These are phyloP conservation scores for Suillus plorans DNA, from an alignment of 768 basidiomycete species.

Conservation along the genomic window DNA sequence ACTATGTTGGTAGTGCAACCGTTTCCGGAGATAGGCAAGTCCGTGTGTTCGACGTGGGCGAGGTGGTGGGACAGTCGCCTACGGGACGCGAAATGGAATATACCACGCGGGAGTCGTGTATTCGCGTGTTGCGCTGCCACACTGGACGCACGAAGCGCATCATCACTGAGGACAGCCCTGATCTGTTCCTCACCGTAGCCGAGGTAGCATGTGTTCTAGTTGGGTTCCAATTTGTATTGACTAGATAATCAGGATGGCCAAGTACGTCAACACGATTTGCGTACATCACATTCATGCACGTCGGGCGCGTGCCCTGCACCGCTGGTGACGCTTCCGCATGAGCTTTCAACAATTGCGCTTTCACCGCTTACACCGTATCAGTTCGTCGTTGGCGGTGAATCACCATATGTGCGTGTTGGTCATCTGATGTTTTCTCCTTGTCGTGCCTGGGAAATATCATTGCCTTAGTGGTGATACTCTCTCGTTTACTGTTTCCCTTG, in stretches of 20 bases:
- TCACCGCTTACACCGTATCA: conserved; percentile 82
- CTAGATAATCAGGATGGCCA: conserved; percentile 65
- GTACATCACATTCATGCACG: conserved; percentile 65
- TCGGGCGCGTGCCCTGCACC: conserved; percentile 63
- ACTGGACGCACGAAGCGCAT: conserved; percentile 72
- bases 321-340: conserved; percentile 60
- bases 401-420: conserved; percentile 59
- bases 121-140: conserved; percentile 69
- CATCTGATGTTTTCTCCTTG: neutral
- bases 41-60: conserved; percentile 71
- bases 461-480: neutral
- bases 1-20: conserved; percentile 48
- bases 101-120: conserved; percentile 45
- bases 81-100: conserved; percentile 48
- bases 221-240: conserved; percentile 20
- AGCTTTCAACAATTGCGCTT: conserved; percentile 71
- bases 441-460: neutral
- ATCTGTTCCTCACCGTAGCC: conserved; percentile 75
- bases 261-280: conserved; percentile 85
- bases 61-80: conserved; percentile 35
- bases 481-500: neutral
- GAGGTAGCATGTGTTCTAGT: conserved; percentile 47
- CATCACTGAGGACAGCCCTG: conserved; percentile 75
- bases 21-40: conserved; percentile 78
- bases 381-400: conserved; percentile 82